A percentile compares a stretch with the other conserved stretches of the same genome.
phyloP scores from a whole-genome alignment of 1,139 yeast genomes.

The Taphrina communis region DNA sequence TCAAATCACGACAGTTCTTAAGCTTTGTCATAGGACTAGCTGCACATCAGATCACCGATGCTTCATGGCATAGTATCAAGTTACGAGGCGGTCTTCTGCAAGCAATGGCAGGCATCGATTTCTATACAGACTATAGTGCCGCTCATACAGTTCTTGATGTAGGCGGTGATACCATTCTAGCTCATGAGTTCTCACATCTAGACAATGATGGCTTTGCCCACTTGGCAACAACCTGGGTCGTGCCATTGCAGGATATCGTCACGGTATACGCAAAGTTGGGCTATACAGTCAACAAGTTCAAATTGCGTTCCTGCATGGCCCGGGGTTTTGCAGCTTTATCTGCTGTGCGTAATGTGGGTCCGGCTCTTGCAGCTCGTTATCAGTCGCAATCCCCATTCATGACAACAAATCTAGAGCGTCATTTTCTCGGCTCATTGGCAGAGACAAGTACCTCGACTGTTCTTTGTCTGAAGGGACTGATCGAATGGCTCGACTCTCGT shows the following conservation, averaged over 20 bases:
- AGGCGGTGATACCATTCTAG: conserved; percentile 63
- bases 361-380: conserved; percentile 50
- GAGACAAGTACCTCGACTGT: conserved; percentile 56
- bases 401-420: conserved; percentile 55
- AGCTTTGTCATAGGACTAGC: conserved; percentile 63
- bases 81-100: conserved; percentile 60
- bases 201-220: conserved; percentile 49
- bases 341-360: conserved; percentile 54
- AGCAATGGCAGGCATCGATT: conserved; percentile 59
- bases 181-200: conserved; percentile 53
- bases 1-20: conserved; percentile 50
- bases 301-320: conserved; percentile 57
- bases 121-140: conserved; percentile 55
- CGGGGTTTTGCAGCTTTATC: conserved; percentile 60
- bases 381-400: conserved; percentile 57
- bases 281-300: conserved; percentile 48
- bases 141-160: conserved; percentile 64
- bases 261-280: conserved; percentile 53
- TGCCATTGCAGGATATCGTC: conserved; percentile 55
- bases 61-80: conserved; percentile 68
- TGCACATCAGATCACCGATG: conserved; percentile 65
- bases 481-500: conserved; percentile 55
- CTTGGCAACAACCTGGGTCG: conserved; percentile 54
- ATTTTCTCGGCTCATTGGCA: conserved; percentile 60
- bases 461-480: conserved; percentile 53